phyloP scores from a whole-genome alignment of 2,329 filamentous ascomycete genomes.

The Cladosporium phlei region DNA sequence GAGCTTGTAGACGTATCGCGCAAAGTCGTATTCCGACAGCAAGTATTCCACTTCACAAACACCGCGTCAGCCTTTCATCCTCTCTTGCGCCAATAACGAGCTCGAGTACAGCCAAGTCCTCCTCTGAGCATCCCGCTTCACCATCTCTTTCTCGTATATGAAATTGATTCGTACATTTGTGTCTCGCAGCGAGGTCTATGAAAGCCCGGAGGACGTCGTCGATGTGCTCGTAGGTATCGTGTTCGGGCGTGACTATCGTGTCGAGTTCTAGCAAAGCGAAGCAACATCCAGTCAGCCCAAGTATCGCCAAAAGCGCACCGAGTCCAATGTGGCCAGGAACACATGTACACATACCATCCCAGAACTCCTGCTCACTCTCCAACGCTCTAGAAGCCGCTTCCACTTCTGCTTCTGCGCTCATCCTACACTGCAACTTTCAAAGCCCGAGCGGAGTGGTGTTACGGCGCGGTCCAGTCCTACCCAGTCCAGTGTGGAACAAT shows the following conservation, averaged over 20 bases:
- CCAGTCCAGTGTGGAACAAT: conserved; percentile 4
- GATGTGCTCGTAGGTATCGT: conserved; percentile 61
- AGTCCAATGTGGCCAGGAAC: not conserved
- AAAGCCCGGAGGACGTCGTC: conserved; percentile 84
- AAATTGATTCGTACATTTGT: conserved; percentile 53
- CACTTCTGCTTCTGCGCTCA: conserved; percentile 60
- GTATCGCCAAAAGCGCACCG: not conserved
- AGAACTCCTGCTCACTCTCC: conserved; percentile 81
- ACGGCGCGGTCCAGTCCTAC: not conserved
- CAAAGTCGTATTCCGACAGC: conserved; percentile 71
- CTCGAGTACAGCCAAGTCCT: too few relatives aligned
- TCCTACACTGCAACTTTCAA: conserved; percentile 16
- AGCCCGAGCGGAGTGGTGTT: too few relatives aligned
- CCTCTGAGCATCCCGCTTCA: too few relatives aligned
- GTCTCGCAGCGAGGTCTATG: conserved; percentile 70
- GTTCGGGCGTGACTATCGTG: conserved; percentile 57
- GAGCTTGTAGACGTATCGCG: conserved; percentile 73
- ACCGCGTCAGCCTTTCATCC: not conserved
- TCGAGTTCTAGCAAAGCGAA: conserved; percentile 56
- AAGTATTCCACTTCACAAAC: conserved; percentile 59
- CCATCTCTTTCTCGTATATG: not conserved
- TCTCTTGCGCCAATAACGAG: not conserved
- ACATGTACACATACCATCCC: conserved; percentile 63
- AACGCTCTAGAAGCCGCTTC: conserved; percentile 60
- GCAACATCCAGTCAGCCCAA: conserved; percentile 12